Conservation (phyloP, 345 rosid species). For the Trapa bicornis region DNA sequence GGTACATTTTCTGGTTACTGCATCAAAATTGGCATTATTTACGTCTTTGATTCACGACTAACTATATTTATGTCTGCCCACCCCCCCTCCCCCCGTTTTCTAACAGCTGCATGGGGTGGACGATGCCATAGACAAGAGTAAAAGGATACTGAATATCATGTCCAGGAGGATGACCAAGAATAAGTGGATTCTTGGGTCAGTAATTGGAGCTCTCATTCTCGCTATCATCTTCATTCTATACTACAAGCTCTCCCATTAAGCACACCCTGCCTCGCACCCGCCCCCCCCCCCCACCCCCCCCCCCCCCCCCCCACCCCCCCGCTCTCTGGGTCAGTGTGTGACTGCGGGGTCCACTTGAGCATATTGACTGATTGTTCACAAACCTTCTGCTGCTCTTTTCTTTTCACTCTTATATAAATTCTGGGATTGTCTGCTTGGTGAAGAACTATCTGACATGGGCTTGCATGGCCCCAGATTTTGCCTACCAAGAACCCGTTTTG, state of each 20-base stretch:
- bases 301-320: too few relatives aligned
- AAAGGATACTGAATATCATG: slow-evolving; percentile 55
- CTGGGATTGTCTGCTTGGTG: too few relatives aligned
- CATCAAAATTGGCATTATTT: neutral
- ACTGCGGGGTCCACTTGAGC: neutral
- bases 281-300: too few relatives aligned
- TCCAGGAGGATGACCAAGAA: slow-evolving; percentile 68
- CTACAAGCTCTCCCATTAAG: slow-evolving; percentile 34
- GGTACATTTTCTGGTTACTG: neutral
- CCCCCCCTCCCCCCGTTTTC: neutral
- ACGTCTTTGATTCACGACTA: too few relatives aligned
- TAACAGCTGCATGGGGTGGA: slow-evolving; percentile 75
- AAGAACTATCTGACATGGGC: too few relatives aligned
- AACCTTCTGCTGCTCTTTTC: too few relatives aligned
- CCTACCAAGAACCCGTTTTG: too few relatives aligned
- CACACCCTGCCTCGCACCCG: neutral
- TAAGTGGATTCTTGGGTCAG: slow-evolving; percentile 55
- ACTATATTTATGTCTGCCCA: neutral
- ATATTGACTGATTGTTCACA: neutral
- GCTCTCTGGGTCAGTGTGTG: neutral
- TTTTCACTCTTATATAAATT: too few relatives aligned
- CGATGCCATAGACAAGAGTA: slow-evolving; percentile 78
- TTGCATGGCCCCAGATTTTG: too few relatives aligned
- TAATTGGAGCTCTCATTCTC: slow-evolving; percentile 53
- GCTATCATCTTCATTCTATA: slow-evolving; percentile 50